These are phyloP conservation scores for Talaromyces amestolkiae DNA, from an alignment of 2,329 filamentous ascomycete species.

Conservation along the genomic window DNA sequence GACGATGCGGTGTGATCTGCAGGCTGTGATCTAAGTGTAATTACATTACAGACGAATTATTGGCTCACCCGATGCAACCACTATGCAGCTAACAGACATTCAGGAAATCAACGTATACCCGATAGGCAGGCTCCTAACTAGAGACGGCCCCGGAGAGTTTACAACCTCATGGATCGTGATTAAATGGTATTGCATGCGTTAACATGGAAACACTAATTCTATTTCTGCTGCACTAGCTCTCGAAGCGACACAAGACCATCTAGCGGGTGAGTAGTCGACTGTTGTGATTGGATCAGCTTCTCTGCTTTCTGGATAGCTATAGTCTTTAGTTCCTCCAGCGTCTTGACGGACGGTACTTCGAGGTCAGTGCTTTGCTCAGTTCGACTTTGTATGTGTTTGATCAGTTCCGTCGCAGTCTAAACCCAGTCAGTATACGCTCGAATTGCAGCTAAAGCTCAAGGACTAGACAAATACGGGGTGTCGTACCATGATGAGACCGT, in stretches of 20 bases:
- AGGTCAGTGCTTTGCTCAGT: constrained; percentile 17
- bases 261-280: constrained; percentile 22
- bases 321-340: constrained; percentile 33
- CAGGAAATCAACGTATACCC: constrained; percentile 2
- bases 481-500: constrained; percentile 77
- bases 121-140: constrained; percentile 5
- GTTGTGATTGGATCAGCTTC: constrained; percentile 34
- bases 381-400: constrained; percentile 23
- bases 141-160: neutral
- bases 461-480: neutral
- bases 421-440: neutral
- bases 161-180: neutral
- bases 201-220: constrained; percentile 2
- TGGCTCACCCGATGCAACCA: constrained; percentile 3
- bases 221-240: constrained; percentile 36
- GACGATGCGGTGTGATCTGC: neutral
- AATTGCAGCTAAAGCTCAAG: neutral
- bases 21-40: neutral
- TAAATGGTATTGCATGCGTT: neutral
- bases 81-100: constrained; percentile 2
- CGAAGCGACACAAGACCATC: constrained; percentile 44
- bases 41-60: constrained; percentile 1
- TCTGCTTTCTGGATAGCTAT: constrained; percentile 39
- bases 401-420: constrained; percentile 25
- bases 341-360: constrained; percentile 25